phyloP scores from a whole-genome alignment of 768 basidiomycete genomes.

The Termitomyces sp. region DNA sequence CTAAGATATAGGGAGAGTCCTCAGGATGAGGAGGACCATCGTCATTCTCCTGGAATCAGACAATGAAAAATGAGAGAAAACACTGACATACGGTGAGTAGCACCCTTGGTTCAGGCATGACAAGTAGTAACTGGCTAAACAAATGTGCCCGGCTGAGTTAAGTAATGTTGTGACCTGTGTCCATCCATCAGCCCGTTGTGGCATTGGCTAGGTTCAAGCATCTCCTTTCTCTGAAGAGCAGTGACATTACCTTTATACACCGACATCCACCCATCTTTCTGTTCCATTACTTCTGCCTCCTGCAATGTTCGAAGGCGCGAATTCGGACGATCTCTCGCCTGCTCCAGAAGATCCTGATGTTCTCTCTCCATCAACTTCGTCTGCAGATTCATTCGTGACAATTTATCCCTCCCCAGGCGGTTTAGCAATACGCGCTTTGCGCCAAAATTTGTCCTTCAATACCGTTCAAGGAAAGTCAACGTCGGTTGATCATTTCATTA shows the following conservation, averaged over 20 bases:
- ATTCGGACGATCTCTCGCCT: background rate
- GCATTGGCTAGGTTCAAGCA: background rate
- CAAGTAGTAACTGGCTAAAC: background rate
- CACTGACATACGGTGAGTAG: constrained; percentile 32
- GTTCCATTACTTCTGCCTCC: background rate
- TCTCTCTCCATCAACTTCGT: constrained; percentile 26
- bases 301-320: background rate
- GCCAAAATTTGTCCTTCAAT: constrained; percentile 21
- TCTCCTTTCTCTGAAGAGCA: background rate
- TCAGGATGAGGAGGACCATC: constrained; percentile 68
- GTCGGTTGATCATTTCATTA: constrained; percentile 73
- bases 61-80: background rate
- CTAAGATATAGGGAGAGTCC: constrained; percentile 74
- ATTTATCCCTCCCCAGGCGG: constrained; percentile 33
- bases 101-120: constrained; percentile 24
- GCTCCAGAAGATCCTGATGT: constrained; percentile 7
- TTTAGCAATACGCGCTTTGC: constrained; percentile 19
- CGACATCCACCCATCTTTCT: background rate
- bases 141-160: background rate
- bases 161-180: background rate
- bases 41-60: constrained; percentile 53
- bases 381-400: constrained; percentile 39
- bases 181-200: background rate
- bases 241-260: background rate
- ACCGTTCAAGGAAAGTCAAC: constrained; percentile 51